These are phyloP conservation scores for Chrysoporthe austroafricana DNA, from an alignment of 2,329 filamentous ascomycete genomes.

Conservation along the genomic window DNA sequence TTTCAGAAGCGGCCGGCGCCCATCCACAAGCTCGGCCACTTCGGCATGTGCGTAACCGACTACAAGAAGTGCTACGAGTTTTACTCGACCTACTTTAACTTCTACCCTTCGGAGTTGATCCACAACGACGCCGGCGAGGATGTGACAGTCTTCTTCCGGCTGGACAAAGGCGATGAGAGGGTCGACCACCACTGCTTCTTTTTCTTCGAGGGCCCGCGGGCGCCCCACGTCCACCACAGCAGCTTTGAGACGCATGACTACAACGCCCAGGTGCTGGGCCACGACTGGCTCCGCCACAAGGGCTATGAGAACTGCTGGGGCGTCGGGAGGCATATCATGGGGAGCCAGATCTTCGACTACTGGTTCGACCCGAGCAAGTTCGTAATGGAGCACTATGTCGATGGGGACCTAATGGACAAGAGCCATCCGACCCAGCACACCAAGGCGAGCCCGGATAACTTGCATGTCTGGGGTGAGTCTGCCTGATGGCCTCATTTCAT, in stretches of 20 bases:
- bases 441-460: conserved; percentile 44
- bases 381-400: conserved; percentile 72
- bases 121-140: conserved; percentile 43
- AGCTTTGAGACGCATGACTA: conserved; percentile 74
- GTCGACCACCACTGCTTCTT: conserved; percentile 59
- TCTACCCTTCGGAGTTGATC: conserved; percentile 46
- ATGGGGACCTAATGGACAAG: conserved; percentile 67
- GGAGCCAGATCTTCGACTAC: conserved; percentile 74
- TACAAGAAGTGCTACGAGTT: conserved; percentile 55
- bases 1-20: conserved; percentile 52
- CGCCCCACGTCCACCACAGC: conserved; percentile 66
- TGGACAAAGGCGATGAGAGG: conserved; percentile 47
- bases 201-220: conserved; percentile 49
- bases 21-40: conserved; percentile 59
- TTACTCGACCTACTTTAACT: conserved; percentile 54
- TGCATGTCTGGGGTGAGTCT: conserved; percentile 51
- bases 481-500: no score
- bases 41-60: conserved; percentile 57
- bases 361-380: conserved; percentile 68
- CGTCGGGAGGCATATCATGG: conserved; percentile 70
- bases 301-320: conserved; percentile 71
- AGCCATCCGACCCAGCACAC: conserved; percentile 51
- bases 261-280: conserved; percentile 70
- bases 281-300: conserved; percentile 68
- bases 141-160: conserved; percentile 50